These are phyloP conservation scores for Paxillus ammoniavirescens DNA, from an alignment of 768 basidiomycete genomes.

Conservation along the genomic window DNA sequence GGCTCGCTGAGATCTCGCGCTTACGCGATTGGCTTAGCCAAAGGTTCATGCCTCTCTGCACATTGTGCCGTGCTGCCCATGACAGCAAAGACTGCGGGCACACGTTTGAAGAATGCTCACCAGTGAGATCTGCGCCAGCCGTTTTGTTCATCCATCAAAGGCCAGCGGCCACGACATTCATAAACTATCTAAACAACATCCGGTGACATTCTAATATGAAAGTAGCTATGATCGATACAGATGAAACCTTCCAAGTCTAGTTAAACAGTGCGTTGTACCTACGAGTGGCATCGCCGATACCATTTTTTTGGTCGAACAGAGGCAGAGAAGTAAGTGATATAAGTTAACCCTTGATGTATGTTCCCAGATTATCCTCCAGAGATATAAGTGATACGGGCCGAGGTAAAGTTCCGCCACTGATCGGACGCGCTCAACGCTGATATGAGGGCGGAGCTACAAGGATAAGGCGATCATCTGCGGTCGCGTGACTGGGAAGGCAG, in stretches of 20 bases:
- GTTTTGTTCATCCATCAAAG: slow-evolving; percentile 11
- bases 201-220: slow-evolving; percentile 9
- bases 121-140: slow-evolving; percentile 3
- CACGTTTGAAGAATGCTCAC: neutral
- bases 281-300: slow-evolving; percentile 18
- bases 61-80: neutral
- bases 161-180: neutral
- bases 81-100: neutral
- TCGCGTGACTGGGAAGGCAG: slow-evolving; percentile 26
- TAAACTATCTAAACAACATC: slow-evolving; percentile 1
- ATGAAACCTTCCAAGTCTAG: slow-evolving; percentile 10
- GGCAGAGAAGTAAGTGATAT: slow-evolving; percentile 16
- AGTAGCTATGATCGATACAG: slow-evolving; percentile 13
- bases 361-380: slow-evolving; percentile 21
- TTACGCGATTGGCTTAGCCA: slow-evolving; percentile 8
- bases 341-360: slow-evolving; percentile 25
- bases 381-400: slow-evolving; percentile 19
- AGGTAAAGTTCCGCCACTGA: slow-evolving; percentile 13
- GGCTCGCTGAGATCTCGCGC: slow-evolving; percentile 25
- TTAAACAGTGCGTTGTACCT: slow-evolving; percentile 12
- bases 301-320: slow-evolving; percentile 17
- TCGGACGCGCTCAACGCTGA: slow-evolving; percentile 21
- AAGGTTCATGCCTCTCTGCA: neutral
- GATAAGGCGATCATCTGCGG: slow-evolving; percentile 23
- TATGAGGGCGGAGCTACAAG: slow-evolving; percentile 10